Evolutionary conservation across 2,329 filamentous ascomycete genomes (phyloP), one percentile per base, ranked within the genome.

Genomic region (Ceratocystis cacaofunesta): DNA sequence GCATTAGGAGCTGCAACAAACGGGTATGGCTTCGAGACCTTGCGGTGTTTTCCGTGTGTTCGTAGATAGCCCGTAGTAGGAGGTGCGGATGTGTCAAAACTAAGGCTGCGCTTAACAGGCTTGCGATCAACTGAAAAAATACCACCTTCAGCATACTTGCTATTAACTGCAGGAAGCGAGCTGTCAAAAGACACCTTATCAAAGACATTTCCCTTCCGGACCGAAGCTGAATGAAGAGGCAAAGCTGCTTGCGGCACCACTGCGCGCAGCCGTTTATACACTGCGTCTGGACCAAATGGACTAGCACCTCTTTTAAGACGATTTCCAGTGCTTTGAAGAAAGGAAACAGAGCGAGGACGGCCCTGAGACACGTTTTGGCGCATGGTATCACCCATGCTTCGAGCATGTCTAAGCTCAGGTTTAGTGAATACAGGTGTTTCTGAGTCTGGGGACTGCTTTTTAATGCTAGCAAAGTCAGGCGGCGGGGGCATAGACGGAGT

Each of bases 101-200:
- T 75, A 22, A 69, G 67, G 43, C 70, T 74, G 58, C 71, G 72
- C 50, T 73, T 71, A 52, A 70, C 41, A 64, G 72, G 70, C 22
- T 73, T 70, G 69, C 75, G 71, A 62, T 71, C 71, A 71, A 77
- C 81, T 67, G 81, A 78, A 68, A 82, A 85, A 1, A 78, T 76
- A 15, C 82, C 82, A 3, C 79, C 80, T 58, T 79, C 78, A 68
- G 82, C 78, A 68, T 85, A 85, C 69, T 85, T 85, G 68, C 80
- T 82, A 68, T 80, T 82, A 55, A 82, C 80, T 65, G 79, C 72
- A 0, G 81, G 78, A 41, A 84, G 73, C 17, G 76, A 76, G 4
- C 80, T 77, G 30, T 82, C 80, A 61, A 85, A 82, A 48, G 79
- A 75, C 36, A 85, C 76, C 68, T 78, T 82, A 41, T 81, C 79